These are phyloP conservation scores for Fomitopsis pulvina DNA, from an alignment of 768 basidiomycete species.

Conservation along the genomic window DNA sequence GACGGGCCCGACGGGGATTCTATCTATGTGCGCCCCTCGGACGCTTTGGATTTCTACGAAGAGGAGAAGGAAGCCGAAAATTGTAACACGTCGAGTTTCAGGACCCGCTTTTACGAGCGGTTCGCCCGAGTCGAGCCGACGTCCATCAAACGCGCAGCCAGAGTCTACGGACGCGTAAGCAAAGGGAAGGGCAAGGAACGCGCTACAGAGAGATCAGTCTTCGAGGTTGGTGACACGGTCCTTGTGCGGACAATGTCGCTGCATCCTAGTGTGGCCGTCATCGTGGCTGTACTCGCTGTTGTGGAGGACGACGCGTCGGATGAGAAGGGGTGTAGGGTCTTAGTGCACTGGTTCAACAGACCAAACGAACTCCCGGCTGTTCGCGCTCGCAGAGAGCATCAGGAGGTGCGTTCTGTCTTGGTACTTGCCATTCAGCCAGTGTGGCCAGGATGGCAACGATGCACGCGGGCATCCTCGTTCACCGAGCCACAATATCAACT, in stretches of 20 bases:
- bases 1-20: background rate
- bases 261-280: conserved; percentile 60
- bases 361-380: conserved; percentile 56
- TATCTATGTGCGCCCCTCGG: background rate
- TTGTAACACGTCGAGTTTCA: background rate
- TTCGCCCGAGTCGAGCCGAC: background rate
- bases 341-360: conserved; percentile 72
- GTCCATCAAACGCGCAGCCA: background rate
- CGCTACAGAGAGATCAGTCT: conserved; percentile 27
- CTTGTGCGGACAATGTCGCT: conserved; percentile 42
- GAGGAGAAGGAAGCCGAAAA: background rate
- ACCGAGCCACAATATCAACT: background rate
- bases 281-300: conserved; percentile 64
- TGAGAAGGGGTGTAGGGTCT: conserved; percentile 41
- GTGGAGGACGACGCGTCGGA: conserved; percentile 25
- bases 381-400: conserved; percentile 53
- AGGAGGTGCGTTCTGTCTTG: conserved; percentile 38
- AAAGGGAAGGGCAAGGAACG: background rate
- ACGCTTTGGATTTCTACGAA: conserved; percentile 3
- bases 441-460: background rate
- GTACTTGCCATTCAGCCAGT: background rate
- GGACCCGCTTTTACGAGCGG: background rate
- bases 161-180: conserved; percentile 1
- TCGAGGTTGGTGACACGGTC: conserved; percentile 60
- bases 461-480: background rate